Evolutionary conservation across 1,284 basidiomycete species (phyloP), one percentile per base, ranked within the genome.

Genomic region (Sanghuangporus baumii): DNA sequence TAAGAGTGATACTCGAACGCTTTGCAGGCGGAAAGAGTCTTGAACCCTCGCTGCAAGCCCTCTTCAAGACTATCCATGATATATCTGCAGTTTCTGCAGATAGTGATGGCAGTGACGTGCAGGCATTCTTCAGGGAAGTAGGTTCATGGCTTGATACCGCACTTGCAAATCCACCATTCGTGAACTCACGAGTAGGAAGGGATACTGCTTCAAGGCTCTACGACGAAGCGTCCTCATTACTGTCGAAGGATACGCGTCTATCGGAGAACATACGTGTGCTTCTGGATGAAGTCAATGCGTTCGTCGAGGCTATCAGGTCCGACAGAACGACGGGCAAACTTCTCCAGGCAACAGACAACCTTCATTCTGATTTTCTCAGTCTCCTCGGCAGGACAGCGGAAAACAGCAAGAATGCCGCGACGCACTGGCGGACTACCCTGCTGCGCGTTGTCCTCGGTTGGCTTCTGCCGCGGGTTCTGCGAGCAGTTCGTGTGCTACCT

Each of bases 1-100:
- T 77, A 7, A 75, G 77, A 62, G 66, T 66, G 0, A 61, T 82
- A n/a, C 64, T 81, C 1, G 75, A 81, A 59, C 77, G 81, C 0
- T 66, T 79, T 23, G 77, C 76, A 0, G 74, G 75, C 9, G 73
- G 76, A 0, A 73, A 71, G 55, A 72, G 75, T 9, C 68, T 81
- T 1, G 76, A 79, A 31, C 70, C 72, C 0, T 62, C 81, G 14
- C 55, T 77, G 1, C 43, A 62, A 2, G 63, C 69, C 0, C 65
- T 79, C 50, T 68, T 69, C 38, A 50, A 67, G 18, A 59, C 74
- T 20, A 63, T 71, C 14, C 65, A 63, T 14, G 64, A 71, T 20
- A 72, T 72, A 12, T 63, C 65, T n/a, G 14, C 26, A 26, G 36
- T 23, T 11, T 47, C 61, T 34, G 46, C 18, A 11, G 38, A 36